Conservation (phyloP, 2,329 filamentous ascomycete species). For the Colletotrichum sp. region DNA sequence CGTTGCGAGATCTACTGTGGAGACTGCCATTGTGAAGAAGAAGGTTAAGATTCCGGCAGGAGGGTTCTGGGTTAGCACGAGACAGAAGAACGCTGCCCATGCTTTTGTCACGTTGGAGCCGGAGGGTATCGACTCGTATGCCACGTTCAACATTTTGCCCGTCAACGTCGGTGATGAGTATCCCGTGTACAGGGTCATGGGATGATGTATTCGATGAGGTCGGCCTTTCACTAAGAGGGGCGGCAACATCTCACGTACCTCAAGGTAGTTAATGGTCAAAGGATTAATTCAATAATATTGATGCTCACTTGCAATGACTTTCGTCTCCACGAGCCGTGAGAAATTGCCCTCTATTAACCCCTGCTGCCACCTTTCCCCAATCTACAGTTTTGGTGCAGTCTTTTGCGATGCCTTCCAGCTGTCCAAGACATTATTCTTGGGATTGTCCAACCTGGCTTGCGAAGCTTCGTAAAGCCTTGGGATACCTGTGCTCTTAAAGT, state of each 20-base stretch:
- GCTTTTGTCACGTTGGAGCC: slow-evolving; percentile 35
- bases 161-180: slow-evolving; percentile 33
- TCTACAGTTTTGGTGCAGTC: neutral
- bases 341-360: neutral
- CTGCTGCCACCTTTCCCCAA: neutral
- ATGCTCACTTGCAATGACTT: neutral
- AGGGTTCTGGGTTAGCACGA: slow-evolving; percentile 34
- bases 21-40: slow-evolving; percentile 19
- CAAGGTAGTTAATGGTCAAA: neutral
- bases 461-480: slow-evolving; percentile 40
- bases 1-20: slow-evolving; percentile 25
- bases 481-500: slow-evolving; percentile 40
- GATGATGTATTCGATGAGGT: neutral
- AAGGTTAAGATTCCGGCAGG: slow-evolving; percentile 30
- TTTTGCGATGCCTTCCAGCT: neutral
- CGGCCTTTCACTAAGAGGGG: neutral
- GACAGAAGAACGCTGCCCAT: slow-evolving; percentile 34
- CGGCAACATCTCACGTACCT: neutral
- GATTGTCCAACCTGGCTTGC: slow-evolving; percentile 27
- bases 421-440: slow-evolving; percentile 17
- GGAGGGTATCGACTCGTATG: slow-evolving; percentile 37
- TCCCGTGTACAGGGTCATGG: slow-evolving; percentile 29
- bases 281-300: neutral
- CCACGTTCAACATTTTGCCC: slow-evolving; percentile 33
- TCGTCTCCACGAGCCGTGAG: neutral